These are phyloP conservation scores for Candida manassasensis DNA, from an alignment of 805 yeast species.

Conservation along the genomic window DNA sequence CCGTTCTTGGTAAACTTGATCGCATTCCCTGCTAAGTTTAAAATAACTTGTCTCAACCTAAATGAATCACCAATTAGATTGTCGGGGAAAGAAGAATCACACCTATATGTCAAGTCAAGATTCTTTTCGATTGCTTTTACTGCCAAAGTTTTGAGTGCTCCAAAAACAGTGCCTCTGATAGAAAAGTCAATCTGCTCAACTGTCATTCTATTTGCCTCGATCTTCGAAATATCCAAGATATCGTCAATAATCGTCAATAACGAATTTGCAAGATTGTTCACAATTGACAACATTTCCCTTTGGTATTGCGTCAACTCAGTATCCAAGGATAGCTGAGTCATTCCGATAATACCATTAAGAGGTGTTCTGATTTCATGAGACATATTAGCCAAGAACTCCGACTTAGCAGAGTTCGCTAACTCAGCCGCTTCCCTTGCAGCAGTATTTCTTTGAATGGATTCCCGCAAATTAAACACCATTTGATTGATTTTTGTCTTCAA, in stretches of 20 bases:
- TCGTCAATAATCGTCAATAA: conserved; percentile 84
- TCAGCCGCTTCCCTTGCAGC: conserved; percentile 95
- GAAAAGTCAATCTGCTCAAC: conserved; percentile 87
- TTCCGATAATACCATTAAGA: conserved; percentile 88
- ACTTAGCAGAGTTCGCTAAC: conserved; percentile 81
- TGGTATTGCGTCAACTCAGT: conserved; percentile 88
- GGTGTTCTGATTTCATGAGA: conserved; percentile 79
- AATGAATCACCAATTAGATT: conserved; percentile 84
- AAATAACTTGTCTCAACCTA: conserved; percentile 79
- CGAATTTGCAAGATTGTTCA: conserved; percentile 82
- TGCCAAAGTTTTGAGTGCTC: conserved; percentile 83
- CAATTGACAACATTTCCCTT: conserved; percentile 86
- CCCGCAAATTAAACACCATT: conserved; percentile 83
- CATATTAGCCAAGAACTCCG: conserved; percentile 83
- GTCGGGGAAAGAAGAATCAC: conserved; percentile 85
- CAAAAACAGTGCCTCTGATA: conserved; percentile 81
- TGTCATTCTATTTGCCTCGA: conserved; percentile 91
- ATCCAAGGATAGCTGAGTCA: conserved; percentile 85
- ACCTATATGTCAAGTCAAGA: conserved; percentile 71
- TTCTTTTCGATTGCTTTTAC: conserved; percentile 88
- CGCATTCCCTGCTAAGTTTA: conserved; percentile 85
- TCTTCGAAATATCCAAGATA: conserved; percentile 86
- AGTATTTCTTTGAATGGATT: conserved; percentile 84
- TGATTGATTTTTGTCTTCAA: conserved; percentile 63
- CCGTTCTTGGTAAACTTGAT: conserved; percentile 83